Evolutionary conservation across 2,329 filamentous ascomycete species (phyloP).

Genomic region (Pyricularia grisea): DNA sequence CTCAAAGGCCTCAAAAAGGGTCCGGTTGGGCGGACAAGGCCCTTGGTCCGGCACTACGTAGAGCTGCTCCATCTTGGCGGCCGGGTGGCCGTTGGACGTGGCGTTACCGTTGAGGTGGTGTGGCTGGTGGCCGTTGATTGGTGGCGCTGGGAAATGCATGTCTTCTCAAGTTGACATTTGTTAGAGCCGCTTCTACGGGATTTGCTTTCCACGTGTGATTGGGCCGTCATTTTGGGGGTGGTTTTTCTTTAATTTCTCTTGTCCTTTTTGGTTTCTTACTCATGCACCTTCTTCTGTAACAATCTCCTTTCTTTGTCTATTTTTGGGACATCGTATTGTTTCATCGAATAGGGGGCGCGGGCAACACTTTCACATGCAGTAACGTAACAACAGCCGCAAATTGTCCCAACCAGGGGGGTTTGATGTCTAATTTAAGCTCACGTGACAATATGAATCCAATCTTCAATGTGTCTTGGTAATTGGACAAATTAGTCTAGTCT

Average conservation of each 20-base stretch:
- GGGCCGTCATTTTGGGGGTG: not conserved
- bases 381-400: not conserved
- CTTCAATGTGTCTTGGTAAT: not conserved
- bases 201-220: not conserved
- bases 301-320: not conserved
- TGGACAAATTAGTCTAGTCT: too few relatives aligned
- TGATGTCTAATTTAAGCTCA: too few relatives aligned
- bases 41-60: not conserved
- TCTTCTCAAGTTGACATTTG: too few relatives aligned
- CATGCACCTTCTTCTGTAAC: not conserved
- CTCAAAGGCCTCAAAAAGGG: constrained; percentile 62
- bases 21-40: constrained; percentile 25
- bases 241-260: not conserved
- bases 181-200: too few relatives aligned
- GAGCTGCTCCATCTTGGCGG: not conserved
- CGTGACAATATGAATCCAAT: not conserved
- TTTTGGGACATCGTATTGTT: not conserved
- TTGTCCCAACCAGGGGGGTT: too few relatives aligned
- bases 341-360: not conserved
- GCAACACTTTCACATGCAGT: not conserved
- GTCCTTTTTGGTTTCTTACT: not conserved
- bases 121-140: not conserved
- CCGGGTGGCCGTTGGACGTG: not conserved
- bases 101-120: not conserved
- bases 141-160: not conserved